Base-by-base conservation (phyloP, 2,329 filamentous ascomycete species). In the Camillea tinctor region DNA sequence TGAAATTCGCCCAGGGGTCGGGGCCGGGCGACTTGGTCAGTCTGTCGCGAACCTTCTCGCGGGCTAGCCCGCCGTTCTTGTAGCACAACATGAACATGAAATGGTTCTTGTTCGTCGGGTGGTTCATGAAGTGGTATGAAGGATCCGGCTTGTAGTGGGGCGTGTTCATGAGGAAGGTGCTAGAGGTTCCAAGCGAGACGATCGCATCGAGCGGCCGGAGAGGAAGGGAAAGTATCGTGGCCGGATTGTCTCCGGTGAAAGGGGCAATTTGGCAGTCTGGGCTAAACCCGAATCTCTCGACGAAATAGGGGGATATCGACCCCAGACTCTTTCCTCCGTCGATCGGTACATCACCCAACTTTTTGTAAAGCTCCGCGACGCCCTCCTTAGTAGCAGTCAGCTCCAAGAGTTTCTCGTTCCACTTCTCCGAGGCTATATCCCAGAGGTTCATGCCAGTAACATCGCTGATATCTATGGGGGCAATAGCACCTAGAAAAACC, bases 41-140 rank as follows among this genome's bases (percentile, higher is more conserved):
- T 0, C 85, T 82, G 72, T 99, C 92, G 57, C 95, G 90, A 63
- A 98, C 86, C 69, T 91, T 88, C 74, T 99, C 95, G 51, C 95
- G 90, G 1, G 95, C 94, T 1, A 98, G 86, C 1, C 93, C 93
- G 67, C 95, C 95, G 77, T 99, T 99, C 79, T 98, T 98, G 82
- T 98, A 99, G 83, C 95, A 99, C 40, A 99, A 87, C 95, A 99
- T 99, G 78, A 99, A 98, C 95, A 99, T 98, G 84, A 96, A 97
- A 61, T 97, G 85, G 1, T 91, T 92, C 0, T 88, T 80, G 0
- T 92, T 96, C 51, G 93, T 95, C 1, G 95, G 95, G 76, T 98
- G 93, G 80, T 97, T 97, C 85, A 98, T 96, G 82, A 98, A 97
- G 80, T 99, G 95, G 72, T 97, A 97, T 6, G 90, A 86, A 2